Evolutionary conservation across 2,329 filamentous ascomycete species (phyloP), one percentile per base, ranked within the genome.

Genomic region (Pseudogymnoascus verrucosus): DNA sequence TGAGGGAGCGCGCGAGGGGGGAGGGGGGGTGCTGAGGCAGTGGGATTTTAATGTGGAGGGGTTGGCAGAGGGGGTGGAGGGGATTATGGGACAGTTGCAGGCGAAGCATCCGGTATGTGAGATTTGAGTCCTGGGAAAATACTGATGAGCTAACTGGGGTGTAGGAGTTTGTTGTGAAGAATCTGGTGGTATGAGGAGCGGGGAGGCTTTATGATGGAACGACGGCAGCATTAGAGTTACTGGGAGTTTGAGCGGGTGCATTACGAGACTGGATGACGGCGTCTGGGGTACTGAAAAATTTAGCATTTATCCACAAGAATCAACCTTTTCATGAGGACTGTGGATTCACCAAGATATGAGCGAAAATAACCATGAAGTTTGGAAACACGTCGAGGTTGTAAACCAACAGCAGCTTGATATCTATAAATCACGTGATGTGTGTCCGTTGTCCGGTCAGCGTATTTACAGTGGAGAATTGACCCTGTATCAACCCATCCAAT

Each of bases 11-110:
- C 71, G 87, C 86, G 6, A 87, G 64, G 82, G 84, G 19, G 75
- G 87, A 2, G 88, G 85, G 64, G 85, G 83, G 74, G 88, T 92
- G 76, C 82, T 96, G 75, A 84, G 90, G 54, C 84, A 88, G 70
- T 98, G 93, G 93, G 93, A 98, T 75, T 82, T 84, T 34, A 96
- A 96, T 69, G 91, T 98, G 19, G 88, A 93, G 74, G 87, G 87
- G 28, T 75, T 98, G 63, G 88, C 93, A 1, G 92, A 98, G 75
- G 91, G 96, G 73, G 90, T 96, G 5, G 93, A 97, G 77, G 89
- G 87, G 69, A 87, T 96, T 66, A 90, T 91, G 14, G 91, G 90
- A 47, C 84, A 88, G 68, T 81, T 98, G 68, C 89, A 95, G 74
- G 85, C 85, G 67, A 85, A 90, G 72, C 91, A 93, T 74, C 92